Conservation (phyloP, 2,329 filamentous ascomycete genomes). For the Talaromyces rugulosus region DNA sequence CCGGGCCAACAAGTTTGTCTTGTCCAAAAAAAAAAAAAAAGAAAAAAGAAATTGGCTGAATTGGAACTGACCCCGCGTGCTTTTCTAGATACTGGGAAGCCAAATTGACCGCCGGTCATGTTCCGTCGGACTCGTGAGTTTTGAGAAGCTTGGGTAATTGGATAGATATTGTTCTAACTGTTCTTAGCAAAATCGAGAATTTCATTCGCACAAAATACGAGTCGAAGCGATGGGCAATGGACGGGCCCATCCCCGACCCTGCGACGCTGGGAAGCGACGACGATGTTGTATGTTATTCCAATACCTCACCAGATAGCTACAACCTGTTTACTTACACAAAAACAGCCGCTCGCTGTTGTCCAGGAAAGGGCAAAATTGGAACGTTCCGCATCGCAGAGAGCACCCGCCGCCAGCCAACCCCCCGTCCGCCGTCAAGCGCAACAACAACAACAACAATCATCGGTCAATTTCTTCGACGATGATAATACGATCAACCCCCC, state of each 20-base stretch:
- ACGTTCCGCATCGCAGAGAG: slow-evolving; percentile 53
- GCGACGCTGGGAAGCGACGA: slow-evolving; percentile 83
- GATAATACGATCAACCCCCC: slow-evolving; percentile 62
- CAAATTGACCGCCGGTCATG: slow-evolving; percentile 84
- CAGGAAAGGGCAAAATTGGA: slow-evolving; percentile 68
- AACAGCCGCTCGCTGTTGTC: slow-evolving; percentile 62
- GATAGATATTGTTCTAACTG: slow-evolving; percentile 10
- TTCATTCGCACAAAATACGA: slow-evolving; percentile 99
- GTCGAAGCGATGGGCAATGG: slow-evolving; percentile 99
- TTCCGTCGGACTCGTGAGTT: slow-evolving; percentile 76
- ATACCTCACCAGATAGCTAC: neutral
- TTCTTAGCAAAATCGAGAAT: slow-evolving; percentile 84
- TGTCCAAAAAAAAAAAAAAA: too few species aligned
- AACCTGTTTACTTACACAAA: neutral
- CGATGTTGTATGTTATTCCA: slow-evolving; percentile 58
- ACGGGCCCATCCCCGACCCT: slow-evolving; percentile 91
- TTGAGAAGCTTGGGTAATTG: neutral
- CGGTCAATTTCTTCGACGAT: slow-evolving; percentile 75
- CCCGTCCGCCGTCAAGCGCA: slow-evolving; percentile 40
- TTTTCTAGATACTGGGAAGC: slow-evolving; percentile 77
- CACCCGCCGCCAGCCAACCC: slow-evolving; percentile 36
- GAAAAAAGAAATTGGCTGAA: neutral
- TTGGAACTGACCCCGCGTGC: slow-evolving; percentile 4
- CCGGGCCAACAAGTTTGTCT: slow-evolving; percentile 79
- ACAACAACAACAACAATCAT: slow-evolving; percentile 32